Conservation (phyloP, 2,329 filamentous ascomycete genomes). For the Fusarium sublunatum region DNA sequence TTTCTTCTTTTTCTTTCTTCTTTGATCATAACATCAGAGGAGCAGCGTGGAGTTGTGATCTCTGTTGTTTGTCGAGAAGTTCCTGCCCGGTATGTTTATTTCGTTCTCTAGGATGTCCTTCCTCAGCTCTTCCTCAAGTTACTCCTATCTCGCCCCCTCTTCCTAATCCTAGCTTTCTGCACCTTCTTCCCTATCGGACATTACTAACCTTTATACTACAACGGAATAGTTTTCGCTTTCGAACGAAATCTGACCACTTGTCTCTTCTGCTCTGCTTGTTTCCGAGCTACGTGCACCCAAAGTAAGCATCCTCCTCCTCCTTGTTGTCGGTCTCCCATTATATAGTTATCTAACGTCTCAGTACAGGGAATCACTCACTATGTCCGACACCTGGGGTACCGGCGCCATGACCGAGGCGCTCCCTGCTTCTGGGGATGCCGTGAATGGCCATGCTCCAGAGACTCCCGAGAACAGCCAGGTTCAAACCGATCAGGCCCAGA, state of each 20-base stretch:
- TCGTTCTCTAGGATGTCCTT: background rate
- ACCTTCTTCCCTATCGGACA: background rate
- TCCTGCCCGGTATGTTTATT: slow-evolving; percentile 15
- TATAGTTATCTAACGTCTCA: background rate
- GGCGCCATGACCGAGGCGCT: slow-evolving; percentile 17
- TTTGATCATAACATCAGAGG: slow-evolving; percentile 14
- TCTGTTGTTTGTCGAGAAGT: slow-evolving; percentile 12
- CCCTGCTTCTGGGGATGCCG: background rate
- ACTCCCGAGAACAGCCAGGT: too few relatives aligned
- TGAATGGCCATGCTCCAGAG: background rate
- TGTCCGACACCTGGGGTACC: slow-evolving; percentile 31
- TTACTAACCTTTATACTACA: background rate
- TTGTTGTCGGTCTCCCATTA: background rate
- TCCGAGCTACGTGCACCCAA: background rate
- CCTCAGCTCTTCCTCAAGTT: background rate
- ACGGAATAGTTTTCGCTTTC: background rate
- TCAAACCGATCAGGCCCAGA: background rate
- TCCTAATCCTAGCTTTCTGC: too few relatives aligned
- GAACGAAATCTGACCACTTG: background rate
- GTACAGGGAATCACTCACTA: slow-evolving; percentile 1
- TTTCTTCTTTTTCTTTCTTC: background rate
- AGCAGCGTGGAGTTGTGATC: slow-evolving; percentile 30
- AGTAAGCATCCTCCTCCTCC: background rate
- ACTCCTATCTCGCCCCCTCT: background rate
- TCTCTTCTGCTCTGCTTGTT: background rate